These are phyloP conservation scores for Calycina herbarum DNA, from an alignment of 2,329 filamentous ascomycete genomes.

Conservation along the genomic window DNA sequence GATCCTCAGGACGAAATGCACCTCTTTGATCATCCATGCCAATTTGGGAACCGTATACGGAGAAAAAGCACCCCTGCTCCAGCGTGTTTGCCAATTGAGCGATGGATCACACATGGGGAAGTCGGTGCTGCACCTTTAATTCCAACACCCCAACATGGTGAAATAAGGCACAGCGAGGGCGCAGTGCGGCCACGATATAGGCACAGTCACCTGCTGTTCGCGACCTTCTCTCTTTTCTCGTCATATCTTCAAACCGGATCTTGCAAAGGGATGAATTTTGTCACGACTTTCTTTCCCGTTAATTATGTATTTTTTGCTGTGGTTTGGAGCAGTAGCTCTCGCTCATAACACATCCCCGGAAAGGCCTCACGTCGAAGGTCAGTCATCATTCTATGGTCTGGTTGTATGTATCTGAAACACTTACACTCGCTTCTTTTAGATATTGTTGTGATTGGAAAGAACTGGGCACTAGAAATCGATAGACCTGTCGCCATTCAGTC, in stretches of 20 bases:
- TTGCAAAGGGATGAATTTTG: conserved; percentile 9
- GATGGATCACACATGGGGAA: not conserved
- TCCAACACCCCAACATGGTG: not conserved
- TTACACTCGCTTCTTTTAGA: conserved; percentile 3
- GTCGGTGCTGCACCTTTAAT: not conserved
- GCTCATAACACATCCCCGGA: conserved; percentile 10
- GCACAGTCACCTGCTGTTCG: conserved; percentile 9
- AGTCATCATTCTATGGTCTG: not conserved
- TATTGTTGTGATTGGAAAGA: not conserved
- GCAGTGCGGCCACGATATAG: conserved; percentile 7
- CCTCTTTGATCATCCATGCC: not conserved
- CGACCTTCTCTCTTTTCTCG: conserved; percentile 11
- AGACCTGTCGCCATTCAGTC: not conserved
- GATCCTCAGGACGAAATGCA: not conserved
- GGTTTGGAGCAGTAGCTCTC: conserved; percentile 13
- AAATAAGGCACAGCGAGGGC: conserved; percentile 3
- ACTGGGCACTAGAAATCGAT: not conserved
- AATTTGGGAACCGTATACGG: not conserved
- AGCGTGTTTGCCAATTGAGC: conserved; percentile 1
- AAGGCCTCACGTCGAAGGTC: conserved; percentile 10
- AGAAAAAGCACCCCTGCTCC: not conserved
- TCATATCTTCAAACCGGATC: conserved; percentile 9
- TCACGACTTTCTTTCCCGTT: conserved; percentile 9
- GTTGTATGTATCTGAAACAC: conserved; percentile 6
- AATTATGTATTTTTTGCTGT: conserved; percentile 14